Conservation (phyloP, 139 green algal genomes). For the Chlamydomonas sphaeroides region DNA sequence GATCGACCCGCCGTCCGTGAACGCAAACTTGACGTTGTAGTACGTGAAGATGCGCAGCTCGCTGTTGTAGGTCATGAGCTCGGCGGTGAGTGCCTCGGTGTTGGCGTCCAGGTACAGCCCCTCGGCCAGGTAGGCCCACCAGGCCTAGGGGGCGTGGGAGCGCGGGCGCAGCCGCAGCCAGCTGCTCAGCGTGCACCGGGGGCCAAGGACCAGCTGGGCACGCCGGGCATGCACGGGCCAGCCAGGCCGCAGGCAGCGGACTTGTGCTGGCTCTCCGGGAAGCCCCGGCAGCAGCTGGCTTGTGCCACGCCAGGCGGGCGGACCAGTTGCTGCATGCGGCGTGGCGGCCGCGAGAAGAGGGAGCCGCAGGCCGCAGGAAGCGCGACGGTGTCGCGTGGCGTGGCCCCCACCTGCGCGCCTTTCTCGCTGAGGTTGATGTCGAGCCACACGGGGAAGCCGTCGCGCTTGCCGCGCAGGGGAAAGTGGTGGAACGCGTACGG, state of each 20-base stretch:
- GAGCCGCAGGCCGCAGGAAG: too few relatives aligned
- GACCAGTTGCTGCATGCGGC: too few relatives aligned
- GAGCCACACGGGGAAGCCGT: constrained; percentile 78
- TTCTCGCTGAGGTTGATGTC: constrained; percentile 82
- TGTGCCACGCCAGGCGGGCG: too few relatives aligned
- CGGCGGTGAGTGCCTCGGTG: constrained; percentile 62
- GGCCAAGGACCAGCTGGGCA: too few relatives aligned
- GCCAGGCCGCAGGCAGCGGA: too few relatives aligned
- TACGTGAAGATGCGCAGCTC: constrained; percentile 79
- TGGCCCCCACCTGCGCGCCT: neutral
- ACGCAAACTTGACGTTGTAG: constrained; percentile 30
- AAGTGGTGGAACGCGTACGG: constrained; percentile 79
- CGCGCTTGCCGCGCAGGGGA: constrained; percentile 53
- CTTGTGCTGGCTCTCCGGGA: too few relatives aligned
- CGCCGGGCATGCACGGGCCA: too few relatives aligned
- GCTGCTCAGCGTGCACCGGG: too few relatives aligned
- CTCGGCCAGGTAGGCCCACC: constrained; percentile 71
- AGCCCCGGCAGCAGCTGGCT: too few relatives aligned
- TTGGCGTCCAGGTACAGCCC: constrained; percentile 77
- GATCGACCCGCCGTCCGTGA: constrained; percentile 79
- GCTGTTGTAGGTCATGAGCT: constrained; percentile 88
- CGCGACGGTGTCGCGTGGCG: too few relatives aligned
- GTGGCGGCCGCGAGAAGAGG: too few relatives aligned
- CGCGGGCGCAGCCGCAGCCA: too few relatives aligned
- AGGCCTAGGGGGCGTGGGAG: constrained; percentile 34